These are phyloP conservation scores for Fusarium citri DNA, from an alignment of 2,329 filamentous ascomycete species.

Conservation along the genomic window DNA sequence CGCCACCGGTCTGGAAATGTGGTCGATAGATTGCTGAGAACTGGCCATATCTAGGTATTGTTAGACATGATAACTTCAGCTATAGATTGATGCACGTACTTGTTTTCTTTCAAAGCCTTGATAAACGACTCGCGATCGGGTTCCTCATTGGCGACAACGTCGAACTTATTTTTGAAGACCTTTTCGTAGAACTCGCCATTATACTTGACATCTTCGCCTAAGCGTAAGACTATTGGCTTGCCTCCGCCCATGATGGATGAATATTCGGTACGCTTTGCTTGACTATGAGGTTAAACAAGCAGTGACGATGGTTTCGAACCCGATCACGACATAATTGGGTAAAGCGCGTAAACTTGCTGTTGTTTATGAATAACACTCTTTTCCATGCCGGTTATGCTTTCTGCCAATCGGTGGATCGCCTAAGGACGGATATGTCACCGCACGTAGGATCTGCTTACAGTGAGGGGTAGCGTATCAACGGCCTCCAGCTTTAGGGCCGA, in stretches of 20 bases:
- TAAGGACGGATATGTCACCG: background rate
- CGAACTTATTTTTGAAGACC: conserved; percentile 54
- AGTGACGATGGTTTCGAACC: rapidly evolving
- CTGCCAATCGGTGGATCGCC: background rate
- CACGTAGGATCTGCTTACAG: background rate
- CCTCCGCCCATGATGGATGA: background rate
- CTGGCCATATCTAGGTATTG: conserved; percentile 31
- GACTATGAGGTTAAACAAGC: background rate
- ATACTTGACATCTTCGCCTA: conserved; percentile 61
- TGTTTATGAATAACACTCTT: background rate
- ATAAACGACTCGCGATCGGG: conserved; percentile 54
- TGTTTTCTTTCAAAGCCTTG: conserved; percentile 53
- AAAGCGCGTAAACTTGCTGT: background rate
- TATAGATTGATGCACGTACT: background rate
- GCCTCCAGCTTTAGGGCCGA: background rate
- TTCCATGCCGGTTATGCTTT: background rate
- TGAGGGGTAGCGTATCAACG: background rate
- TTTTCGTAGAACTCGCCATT: conserved; percentile 56
- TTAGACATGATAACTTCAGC: background rate
- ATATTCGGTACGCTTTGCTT: background rate
- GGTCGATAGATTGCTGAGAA: conserved; percentile 63
- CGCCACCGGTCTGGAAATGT: conserved; percentile 70
- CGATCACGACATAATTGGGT: background rate
- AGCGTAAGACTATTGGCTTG: conserved; percentile 34
- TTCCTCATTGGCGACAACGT: conserved; percentile 54